Conservation (phyloP, 2,329 filamentous ascomycete genomes). For the Xylariaceae sp. region DNA sequence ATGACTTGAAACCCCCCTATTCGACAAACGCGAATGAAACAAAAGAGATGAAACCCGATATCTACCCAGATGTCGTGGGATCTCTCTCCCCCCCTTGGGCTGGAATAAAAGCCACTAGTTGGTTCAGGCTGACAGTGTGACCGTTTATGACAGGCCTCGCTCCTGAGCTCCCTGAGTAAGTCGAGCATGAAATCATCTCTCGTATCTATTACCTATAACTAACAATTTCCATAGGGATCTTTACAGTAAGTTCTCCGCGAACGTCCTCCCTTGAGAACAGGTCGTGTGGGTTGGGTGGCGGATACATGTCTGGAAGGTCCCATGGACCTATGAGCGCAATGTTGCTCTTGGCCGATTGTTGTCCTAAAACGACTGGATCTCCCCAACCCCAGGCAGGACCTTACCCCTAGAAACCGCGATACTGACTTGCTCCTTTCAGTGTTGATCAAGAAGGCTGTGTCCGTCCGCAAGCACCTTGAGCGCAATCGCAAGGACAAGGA, state of each 20-base stretch:
- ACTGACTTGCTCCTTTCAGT: constrained; percentile 11
- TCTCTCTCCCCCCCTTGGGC: constrained; percentile 11
- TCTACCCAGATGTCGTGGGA: constrained; percentile 6
- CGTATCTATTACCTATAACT: constrained; percentile 3
- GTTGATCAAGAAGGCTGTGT: constrained; percentile 98
- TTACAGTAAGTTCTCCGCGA: constrained; percentile 58
- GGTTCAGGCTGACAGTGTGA: constrained; percentile 94
- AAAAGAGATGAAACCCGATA: constrained; percentile 10
- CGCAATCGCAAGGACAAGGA: constrained; percentile 99
- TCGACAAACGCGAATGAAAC: constrained; percentile 7
- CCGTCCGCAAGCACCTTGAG: constrained; percentile 99
- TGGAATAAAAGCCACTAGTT: constrained; percentile 65
- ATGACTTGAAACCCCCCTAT: constrained; percentile 48
- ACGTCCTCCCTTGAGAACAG: background rate
- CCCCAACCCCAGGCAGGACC: too few species aligned
- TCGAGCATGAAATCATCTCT: background rate
- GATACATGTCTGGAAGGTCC: too few species aligned
- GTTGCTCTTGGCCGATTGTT: background rate
- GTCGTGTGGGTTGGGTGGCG: background rate
- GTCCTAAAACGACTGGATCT: background rate
- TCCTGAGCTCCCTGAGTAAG: constrained; percentile 82
- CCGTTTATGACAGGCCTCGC: constrained; percentile 78
- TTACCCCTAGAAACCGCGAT: background rate
- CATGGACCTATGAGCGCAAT: too few species aligned
- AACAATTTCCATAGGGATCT: constrained; percentile 56